Percentiles rank a stretch among this genome's conserved stretches.
phyloP scores from a whole-genome alignment of 208 protist species.

The Leptomonas pyrrhocoris region DNA sequence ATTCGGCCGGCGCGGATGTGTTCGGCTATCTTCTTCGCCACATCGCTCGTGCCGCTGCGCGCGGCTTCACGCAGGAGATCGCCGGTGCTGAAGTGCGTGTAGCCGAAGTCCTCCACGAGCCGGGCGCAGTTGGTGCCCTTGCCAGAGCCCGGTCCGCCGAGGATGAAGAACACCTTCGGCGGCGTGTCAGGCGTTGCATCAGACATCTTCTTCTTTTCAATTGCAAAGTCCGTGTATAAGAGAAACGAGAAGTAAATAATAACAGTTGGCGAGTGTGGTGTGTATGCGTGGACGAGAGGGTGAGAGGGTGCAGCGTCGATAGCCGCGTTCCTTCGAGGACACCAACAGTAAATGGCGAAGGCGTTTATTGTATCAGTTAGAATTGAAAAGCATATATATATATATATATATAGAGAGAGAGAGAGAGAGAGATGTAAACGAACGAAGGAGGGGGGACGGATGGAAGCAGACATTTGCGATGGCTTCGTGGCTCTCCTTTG shows the following conservation, averaged over 20 bases:
- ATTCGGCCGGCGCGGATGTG: slow-evolving; percentile 76
- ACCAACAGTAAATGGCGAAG: too few relatives aligned
- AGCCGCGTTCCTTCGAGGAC: too few relatives aligned
- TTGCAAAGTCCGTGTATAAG: background rate
- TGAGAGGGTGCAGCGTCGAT: too few relatives aligned
- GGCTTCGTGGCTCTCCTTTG: too few relatives aligned
- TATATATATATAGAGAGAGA: slow-evolving; percentile 9
- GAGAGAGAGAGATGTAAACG: too few relatives aligned
- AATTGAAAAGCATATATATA: background rate
- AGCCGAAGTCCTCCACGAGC: slow-evolving; percentile 82
- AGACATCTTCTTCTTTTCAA: slow-evolving; percentile 15
- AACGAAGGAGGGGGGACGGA: too few relatives aligned
- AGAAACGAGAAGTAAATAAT: slow-evolving; percentile 11
- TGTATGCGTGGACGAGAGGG: too few relatives aligned
- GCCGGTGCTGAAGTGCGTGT: slow-evolving; percentile 86
- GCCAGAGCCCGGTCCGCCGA: slow-evolving; percentile 87
- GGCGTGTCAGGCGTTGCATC: background rate
- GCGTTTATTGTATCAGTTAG: too few relatives aligned
- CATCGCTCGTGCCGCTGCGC: slow-evolving; percentile 52
- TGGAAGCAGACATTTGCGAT: too few relatives aligned
- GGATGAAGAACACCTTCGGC: slow-evolving; percentile 85
- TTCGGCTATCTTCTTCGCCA: slow-evolving; percentile 77
- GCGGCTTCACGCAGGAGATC: slow-evolving; percentile 85
- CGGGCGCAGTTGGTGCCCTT: slow-evolving; percentile 84
- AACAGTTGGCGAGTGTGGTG: background rate